Conservation (phyloP, 208 protist species). For the Acanthamoeba divionensis region DNA sequence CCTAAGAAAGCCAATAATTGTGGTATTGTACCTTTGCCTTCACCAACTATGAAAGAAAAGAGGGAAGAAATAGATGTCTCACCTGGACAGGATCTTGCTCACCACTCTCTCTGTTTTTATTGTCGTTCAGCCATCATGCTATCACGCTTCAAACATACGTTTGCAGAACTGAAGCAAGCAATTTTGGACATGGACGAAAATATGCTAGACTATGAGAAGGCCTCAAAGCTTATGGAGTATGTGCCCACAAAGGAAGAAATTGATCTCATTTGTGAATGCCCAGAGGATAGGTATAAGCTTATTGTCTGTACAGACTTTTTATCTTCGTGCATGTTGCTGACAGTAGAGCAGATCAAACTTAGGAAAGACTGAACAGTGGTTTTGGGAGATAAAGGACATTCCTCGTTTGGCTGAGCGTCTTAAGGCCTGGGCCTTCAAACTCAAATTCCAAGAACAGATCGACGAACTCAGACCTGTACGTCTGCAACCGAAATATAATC, state of each 20-base stretch:
- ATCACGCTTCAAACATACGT: constrained; percentile 28
- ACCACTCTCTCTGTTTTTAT: not conserved
- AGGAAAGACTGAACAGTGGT: constrained; percentile 58
- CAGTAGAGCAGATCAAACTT: not conserved
- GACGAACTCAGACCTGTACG: constrained; percentile 51
- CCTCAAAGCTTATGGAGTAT: not conserved
- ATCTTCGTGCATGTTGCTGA: no score
- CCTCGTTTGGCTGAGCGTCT: not conserved
- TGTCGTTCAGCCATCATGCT: constrained; percentile 66
- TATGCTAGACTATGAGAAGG: constrained; percentile 15
- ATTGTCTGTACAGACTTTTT: no score
- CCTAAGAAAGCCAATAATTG: constrained; percentile 55
- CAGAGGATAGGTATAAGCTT: constrained; percentile 13
- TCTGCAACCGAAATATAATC: not conserved
- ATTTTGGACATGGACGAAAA: constrained; percentile 49
- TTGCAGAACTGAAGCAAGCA: constrained; percentile 17
- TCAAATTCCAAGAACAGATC: constrained; percentile 28
- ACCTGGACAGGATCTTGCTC: no score
- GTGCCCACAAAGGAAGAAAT: constrained; percentile 46
- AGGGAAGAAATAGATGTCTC: not conserved
- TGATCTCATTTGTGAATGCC: not conserved
- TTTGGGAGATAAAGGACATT: constrained; percentile 57
- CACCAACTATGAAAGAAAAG: no score
- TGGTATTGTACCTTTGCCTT: not conserved
- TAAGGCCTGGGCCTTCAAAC: constrained; percentile 55